Evolutionary conservation across 139 green algal genomes (phyloP).

Genomic region (Micractinium conductrix): DNA sequence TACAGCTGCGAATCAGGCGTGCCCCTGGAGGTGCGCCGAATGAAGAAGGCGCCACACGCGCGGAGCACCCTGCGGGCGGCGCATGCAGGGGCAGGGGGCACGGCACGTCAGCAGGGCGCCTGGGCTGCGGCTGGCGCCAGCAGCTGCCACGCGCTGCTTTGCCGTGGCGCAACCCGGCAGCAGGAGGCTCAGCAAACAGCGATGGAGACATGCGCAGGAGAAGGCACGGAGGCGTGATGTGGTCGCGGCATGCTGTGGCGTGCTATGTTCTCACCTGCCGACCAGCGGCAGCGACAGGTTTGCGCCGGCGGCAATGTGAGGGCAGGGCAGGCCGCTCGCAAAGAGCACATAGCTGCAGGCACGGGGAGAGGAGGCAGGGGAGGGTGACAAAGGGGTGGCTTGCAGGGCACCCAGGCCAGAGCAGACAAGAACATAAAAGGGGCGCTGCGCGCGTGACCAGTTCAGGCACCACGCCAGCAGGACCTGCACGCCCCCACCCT

Average conservation of each 20-base stretch:
- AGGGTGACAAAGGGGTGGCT: not conserved
- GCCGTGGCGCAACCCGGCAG: too few relatives aligned
- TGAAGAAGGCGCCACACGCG: constrained; percentile 58
- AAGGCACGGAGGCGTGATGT: not conserved
- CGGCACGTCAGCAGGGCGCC: not conserved
- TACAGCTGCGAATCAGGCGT: constrained; percentile 41
- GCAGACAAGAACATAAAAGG: too few relatives aligned
- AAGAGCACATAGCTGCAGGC: constrained; percentile 50
- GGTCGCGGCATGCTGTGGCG: too few relatives aligned
- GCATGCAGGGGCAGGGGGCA: not conserved
- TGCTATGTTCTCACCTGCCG: too few relatives aligned
- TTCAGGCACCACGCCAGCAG: too few relatives aligned
- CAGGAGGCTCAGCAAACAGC: too few relatives aligned
- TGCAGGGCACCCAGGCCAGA: not conserved
- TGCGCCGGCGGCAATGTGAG: constrained; percentile 57
- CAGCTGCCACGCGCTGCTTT: too few relatives aligned
- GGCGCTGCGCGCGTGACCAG: too few relatives aligned
- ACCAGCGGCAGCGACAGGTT: constrained; percentile 59
- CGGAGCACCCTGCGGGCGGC: constrained; percentile 45
- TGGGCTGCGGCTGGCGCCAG: too few relatives aligned
- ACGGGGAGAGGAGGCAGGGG: not conserved
- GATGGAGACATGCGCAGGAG: not conserved
- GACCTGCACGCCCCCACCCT: too few relatives aligned
- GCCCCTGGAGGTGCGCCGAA: constrained; percentile 41
- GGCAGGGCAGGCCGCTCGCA: constrained; percentile 37